Evolutionary conservation across 495 filamentous ascomycete genomes (phyloP), one percentile per base, ranked within the genome.

Genomic region (Thozetella sp.): DNA sequence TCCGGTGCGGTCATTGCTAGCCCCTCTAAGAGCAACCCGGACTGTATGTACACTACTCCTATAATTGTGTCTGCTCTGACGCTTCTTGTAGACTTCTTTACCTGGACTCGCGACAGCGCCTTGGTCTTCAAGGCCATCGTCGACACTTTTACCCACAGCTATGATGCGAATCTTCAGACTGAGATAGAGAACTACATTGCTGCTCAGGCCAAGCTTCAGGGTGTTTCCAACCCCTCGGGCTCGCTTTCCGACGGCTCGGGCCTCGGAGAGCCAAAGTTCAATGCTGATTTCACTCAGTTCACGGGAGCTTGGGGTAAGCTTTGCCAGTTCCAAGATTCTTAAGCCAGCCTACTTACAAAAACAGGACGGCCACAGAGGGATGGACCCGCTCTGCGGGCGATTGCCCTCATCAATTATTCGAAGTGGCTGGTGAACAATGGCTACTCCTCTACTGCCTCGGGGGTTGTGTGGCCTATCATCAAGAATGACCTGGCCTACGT

Each of bases 41-140:
- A 89, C 66, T 90, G 86, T 89, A 72, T 67, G 85, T 72, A 19
- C 53, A 22, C 20, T 25, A 48, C n/a, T n/a, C n/a, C n/a, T 51
- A 25, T 34, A 17, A 9, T 25, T 22, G 40, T 1, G 13, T 9
- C 13, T 51, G 13, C 19, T 30, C 20, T 54, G 27, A 20, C 25
- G 51, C 51, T 46, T 37, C 20, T 20, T 46, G 48, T 53, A 85
- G 79, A 83, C 66, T 85, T 71, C 64, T 91, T 83, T 61, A 88
- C 88, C 12, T 92, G 89, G 89, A 89, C 85, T n/a, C 77, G 89
- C 58, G 89, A 91, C 65, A 80, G 85, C n/a, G 81, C 85, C 10
- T 72, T 92, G 60, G 83, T 84, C 2, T 79, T 87, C 68, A 89
- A 88, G 63, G 70, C 71, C 12, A 59, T 91, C 26, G 72, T 87